A percentile compares a stretch with the other conserved stretches of the same genome.
Evolutionary conservation across 306 rosid species (phyloP).

Genomic region (Crotalaria pallida): DNA sequence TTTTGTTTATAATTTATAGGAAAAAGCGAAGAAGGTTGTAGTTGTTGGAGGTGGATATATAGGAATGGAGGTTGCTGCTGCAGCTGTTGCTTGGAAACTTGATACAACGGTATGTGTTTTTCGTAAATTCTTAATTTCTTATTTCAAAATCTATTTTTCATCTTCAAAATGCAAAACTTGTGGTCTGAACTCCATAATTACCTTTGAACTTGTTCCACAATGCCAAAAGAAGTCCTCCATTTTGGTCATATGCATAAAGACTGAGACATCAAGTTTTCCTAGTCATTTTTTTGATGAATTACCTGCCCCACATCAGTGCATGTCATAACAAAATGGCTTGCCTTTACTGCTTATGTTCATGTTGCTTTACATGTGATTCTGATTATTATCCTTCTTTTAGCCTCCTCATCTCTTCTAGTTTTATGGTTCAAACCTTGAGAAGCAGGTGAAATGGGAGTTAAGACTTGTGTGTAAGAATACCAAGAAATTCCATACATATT

Average conservation of each 20-base stretch:
- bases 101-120: conserved; percentile 74
- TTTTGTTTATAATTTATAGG: conserved; percentile 37
- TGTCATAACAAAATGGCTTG: background rate
- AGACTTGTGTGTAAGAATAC: background rate
- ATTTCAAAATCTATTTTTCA: background rate
- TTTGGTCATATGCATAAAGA: conserved; percentile 5
- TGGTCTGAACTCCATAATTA: conserved; percentile 2
- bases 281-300: background rate
- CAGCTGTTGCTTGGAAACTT: conserved; percentile 87
- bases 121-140: background rate
- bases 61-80: conserved; percentile 98
- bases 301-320: background rate
- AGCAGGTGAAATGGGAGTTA: background rate
- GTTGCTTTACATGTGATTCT: background rate
- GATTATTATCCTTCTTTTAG: background rate
- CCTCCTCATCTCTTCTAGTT: conserved; percentile 11
- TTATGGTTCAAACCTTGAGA: conserved; percentile 1
- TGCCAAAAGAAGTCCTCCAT: background rate
- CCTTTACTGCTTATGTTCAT: conserved; percentile 4
- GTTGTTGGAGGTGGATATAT: conserved; percentile 97
- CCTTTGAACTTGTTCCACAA: background rate
- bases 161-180: conserved; percentile 8
- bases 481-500: background rate
- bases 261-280: background rate
- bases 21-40: conserved; percentile 68